phyloP scores from a whole-genome alignment of 2,329 filamentous ascomycete species.

The Hypoxylon sp. region DNA sequence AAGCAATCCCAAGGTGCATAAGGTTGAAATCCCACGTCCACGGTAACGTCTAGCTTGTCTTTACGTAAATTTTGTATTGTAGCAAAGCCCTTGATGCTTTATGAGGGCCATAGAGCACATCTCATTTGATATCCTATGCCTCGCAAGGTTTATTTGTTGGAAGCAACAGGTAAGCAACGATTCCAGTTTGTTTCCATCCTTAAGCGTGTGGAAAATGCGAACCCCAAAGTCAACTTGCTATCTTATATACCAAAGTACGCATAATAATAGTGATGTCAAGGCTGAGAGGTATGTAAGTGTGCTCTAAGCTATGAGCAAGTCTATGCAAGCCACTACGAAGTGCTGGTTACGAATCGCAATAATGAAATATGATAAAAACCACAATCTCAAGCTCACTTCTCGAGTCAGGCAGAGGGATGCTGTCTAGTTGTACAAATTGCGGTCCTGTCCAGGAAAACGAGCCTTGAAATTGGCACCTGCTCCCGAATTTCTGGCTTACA shows the following conservation, averaged over 20 bases:
- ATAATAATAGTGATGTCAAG: neutral
- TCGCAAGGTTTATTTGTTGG: neutral
- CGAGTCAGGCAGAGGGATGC: neutral
- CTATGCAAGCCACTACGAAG: neutral
- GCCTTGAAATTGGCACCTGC: neutral
- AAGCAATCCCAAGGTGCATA: neutral
- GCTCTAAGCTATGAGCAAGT: neutral
- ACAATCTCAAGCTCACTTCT: neutral
- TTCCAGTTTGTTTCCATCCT: too few relatives aligned
- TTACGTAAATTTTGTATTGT: neutral
- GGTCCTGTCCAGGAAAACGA: neutral
- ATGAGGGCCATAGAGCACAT: neutral
- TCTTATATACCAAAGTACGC: neutral
- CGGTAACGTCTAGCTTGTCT: neutral
- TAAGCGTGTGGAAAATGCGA: neutral
- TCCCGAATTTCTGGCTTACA: slow-evolving; percentile 7
- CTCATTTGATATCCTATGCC: neutral
- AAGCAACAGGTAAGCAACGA: neutral
- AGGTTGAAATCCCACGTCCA: neutral
- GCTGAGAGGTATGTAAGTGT: neutral
- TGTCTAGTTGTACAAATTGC: neutral
- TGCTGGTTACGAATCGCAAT: neutral
- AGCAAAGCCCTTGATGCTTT: neutral
- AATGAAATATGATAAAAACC: neutral
- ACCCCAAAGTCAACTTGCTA: neutral